Base-by-base conservation (phyloP, 257 asterid genomes). In the Fraxinus anomala region DNA sequence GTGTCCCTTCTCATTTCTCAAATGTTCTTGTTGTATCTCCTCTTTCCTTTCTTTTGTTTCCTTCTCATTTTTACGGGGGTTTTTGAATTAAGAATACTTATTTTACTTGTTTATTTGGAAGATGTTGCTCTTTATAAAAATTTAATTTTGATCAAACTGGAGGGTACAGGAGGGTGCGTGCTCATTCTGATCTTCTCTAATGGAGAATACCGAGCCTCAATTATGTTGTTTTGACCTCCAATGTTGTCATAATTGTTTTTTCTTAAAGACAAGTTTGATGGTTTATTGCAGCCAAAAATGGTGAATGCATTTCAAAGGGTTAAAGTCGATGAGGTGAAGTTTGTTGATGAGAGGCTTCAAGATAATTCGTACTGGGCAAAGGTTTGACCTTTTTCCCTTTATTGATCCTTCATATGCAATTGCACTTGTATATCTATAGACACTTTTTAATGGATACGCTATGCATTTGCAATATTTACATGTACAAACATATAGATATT, bases 281-380 rank as follows among this genome's bases (percentile, higher is more conserved):
- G 39, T 77, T 34, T 44, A 76, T 86, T 85, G 89, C 97, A 93
- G 98, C 97, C 95, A 33, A 92, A 83, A 81, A 78, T 94, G 2
- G 87, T 82, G 56, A 92, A 83, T 54, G 94, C 95, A 72, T 96
- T 96, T 81, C 91, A 89, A 70, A 85, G 92, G 80, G 94, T 89
- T 87, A 89, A 88, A 85, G 61, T 88, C 61, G 94, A 88, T 0
- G 92, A 88, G 81, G 92, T 89, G 76, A 56, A 85, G 49, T 89
- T 86, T 82, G 92, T 76, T 82, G 92, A 89, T 83, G 92, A 96
- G 59, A 91, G 94, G 85, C 99, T 96, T 73, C 94, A 88, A 83
- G 97, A 96, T 88, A 96, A 96, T 79, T 96, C 99, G 54, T 93
- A 93, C 76, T 96, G 97, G 97, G 99, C 97, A 49, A 96, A 93